Evolutionary conservation across 495 filamentous ascomycete species (phyloP).

Genomic region (Clohesyomyces aquaticus): DNA sequence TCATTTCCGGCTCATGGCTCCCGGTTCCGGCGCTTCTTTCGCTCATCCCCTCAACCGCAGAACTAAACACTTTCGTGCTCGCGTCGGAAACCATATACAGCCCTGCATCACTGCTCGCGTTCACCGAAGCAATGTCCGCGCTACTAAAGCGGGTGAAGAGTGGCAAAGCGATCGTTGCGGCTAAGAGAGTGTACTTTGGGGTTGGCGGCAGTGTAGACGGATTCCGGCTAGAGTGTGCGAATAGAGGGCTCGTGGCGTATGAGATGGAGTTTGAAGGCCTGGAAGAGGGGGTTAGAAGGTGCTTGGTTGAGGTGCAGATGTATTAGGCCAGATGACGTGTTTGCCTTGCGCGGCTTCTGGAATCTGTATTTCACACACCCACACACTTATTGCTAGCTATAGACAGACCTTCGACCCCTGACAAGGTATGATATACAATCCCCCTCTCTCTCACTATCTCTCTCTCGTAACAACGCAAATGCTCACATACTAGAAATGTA

Average conservation of each 20-base stretch:
- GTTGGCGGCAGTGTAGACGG: constrained; percentile 93
- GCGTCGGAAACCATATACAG: constrained; percentile 97
- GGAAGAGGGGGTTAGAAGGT: constrained; percentile 53
- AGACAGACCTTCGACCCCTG: too few species aligned
- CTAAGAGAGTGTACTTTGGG: constrained; percentile 94
- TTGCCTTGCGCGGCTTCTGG: too few species aligned
- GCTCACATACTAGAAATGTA: too few species aligned
- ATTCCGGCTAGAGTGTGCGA: constrained; percentile 68
- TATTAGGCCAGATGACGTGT: too few species aligned
- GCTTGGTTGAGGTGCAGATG: constrained; percentile 53
- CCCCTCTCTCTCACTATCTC: too few species aligned
- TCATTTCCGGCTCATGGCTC: constrained; percentile 85
- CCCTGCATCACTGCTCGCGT: constrained; percentile 69
- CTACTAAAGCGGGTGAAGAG: constrained; percentile 62
- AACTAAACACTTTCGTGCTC: constrained; percentile 61
- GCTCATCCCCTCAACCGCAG: constrained; percentile 29
- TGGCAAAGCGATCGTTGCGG: constrained; percentile 75
- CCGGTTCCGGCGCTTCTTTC: constrained; percentile 46
- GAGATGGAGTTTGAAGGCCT: constrained; percentile 56
- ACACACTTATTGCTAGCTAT: too few species aligned
- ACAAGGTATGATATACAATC: too few species aligned
- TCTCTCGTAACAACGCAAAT: too few species aligned
- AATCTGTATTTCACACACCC: too few species aligned
- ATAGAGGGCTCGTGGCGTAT: constrained; percentile 58
- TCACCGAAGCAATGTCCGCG: constrained; percentile 71